Base-by-base conservation (phyloP, 2,329 filamentous ascomycete species). In the Ophiostoma australiae region DNA sequence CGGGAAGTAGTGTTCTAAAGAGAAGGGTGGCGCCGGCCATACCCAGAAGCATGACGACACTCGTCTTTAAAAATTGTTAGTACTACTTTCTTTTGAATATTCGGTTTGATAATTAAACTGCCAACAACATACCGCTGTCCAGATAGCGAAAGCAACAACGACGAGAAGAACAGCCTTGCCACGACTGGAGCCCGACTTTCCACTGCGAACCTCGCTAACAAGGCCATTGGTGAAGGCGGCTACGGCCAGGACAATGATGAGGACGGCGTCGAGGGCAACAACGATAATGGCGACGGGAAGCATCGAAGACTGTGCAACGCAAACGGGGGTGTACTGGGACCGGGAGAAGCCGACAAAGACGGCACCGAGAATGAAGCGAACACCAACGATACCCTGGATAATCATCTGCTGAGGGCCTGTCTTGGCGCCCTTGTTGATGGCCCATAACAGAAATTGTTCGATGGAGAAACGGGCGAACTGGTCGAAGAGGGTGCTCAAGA, bases 301-400 rank as follows among this genome's bases (percentile, higher is more conserved):
- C 37, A 83, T 72, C 5, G 81, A 80, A 11, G 82, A 84, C 35
- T 78, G 78, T 27, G 85, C 81, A 20, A 86, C 80, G 75, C 87
- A 89, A 39, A 85, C 83, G 20, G 82, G 81, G 48, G 82, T 80
- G 73, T 86, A 83, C 72, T 86, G 81, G 7, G 84, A 81, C 61
- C 84, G 80, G 35, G 85, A 84, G 69, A 87, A 81, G n/a, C 82
- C 86, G 20, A 86, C 82, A 72, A 87, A 86, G 4, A 85, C 81
- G 35, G 79, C 84, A 15, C 86, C 87, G 13, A 87, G 75, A n/a
- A 84, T 76, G 58, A 87, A 82, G 35, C 87, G 82, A 23, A 79
- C 75, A 65, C 83, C 75, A 10, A 89, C 73, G 20, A 85, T 74
- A 13, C 80, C 76, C 74, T 87, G 85, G n/a, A 82, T 79, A 17